These are phyloP conservation scores for Metschnikowia kunwiensis DNA, from an alignment of 805 yeast species.

Conservation along the genomic window DNA sequence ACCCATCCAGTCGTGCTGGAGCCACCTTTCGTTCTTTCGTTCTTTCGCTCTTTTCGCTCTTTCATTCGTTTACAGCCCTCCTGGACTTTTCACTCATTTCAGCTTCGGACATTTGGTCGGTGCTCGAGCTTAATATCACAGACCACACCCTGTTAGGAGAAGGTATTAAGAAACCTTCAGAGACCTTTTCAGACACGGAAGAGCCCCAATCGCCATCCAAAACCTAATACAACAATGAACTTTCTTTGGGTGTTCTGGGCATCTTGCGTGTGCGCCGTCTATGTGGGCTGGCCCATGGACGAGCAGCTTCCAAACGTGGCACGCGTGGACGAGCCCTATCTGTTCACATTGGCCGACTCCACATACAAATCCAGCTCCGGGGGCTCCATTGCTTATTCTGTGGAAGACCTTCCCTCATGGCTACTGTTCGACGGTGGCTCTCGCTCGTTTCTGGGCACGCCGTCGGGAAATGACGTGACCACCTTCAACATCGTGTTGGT, in stretches of 20 bases:
- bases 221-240: too few species aligned
- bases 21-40: too few species aligned
- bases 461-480: slow-evolving; percentile 44
- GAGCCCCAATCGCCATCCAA: too few species aligned
- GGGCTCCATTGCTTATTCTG: slow-evolving; percentile 52
- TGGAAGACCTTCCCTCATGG: slow-evolving; percentile 71
- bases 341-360: slow-evolving; percentile 63
- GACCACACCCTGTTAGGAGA: too few species aligned
- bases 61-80: too few species aligned
- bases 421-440: slow-evolving; percentile 61
- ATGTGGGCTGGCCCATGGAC: slow-evolving; percentile 70
- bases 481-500: slow-evolving; percentile 45
- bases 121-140: too few species aligned
- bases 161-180: too few species aligned
- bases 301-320: slow-evolving; percentile 90
- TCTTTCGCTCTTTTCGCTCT: too few species aligned
- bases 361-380: slow-evolving; percentile 52
- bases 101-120: too few species aligned
- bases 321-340: slow-evolving; percentile 56
- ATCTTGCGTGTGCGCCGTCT: slow-evolving; percentile 43
- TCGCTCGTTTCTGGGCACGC: slow-evolving; percentile 69
- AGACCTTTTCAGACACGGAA: too few species aligned
- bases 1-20: too few species aligned
- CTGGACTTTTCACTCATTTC: too few species aligned
- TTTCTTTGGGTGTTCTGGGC: slow-evolving; percentile 6